Evolutionary conservation across 2,329 filamentous ascomycete genomes (phyloP).

Genomic region (Sphaerulina populicola): DNA sequence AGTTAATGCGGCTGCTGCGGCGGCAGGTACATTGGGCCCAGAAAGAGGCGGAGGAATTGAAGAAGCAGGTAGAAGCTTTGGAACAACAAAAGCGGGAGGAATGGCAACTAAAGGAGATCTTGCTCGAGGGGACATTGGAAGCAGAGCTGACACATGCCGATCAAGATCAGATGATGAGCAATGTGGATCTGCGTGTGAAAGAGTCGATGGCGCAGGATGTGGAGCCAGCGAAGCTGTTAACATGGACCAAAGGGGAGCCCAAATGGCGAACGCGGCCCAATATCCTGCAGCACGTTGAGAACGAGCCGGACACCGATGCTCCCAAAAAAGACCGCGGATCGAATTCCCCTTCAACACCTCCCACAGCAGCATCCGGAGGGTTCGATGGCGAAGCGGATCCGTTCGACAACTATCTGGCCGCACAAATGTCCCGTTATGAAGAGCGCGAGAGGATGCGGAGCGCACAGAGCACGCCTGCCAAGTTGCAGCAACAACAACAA

Average conservation of each 20-base stretch:
- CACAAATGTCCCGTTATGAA: slow-evolving; percentile 26
- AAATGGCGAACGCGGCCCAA: slow-evolving; percentile 17
- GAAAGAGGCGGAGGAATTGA: slow-evolving; percentile 56
- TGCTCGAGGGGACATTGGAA: slow-evolving; percentile 69
- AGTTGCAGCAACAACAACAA: slow-evolving; percentile 8
- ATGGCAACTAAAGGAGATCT: slow-evolving; percentile 71
- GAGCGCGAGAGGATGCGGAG: slow-evolving; percentile 23
- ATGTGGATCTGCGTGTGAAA: slow-evolving; percentile 29
- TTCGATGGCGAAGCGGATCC: slow-evolving; percentile 31
- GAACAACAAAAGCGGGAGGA: slow-evolving; percentile 61
- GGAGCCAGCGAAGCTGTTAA: slow-evolving; percentile 29
- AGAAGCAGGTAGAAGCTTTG: slow-evolving; percentile 56
- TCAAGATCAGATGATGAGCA: slow-evolving; percentile 31
- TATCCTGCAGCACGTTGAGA: slow-evolving; percentile 8
- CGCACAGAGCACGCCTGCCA: slow-evolving; percentile 23
- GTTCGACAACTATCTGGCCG: slow-evolving; percentile 30
- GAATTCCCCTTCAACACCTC: slow-evolving; percentile 24
- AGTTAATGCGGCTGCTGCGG: slow-evolving; percentile 54
- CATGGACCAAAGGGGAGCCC: slow-evolving; percentile 23
- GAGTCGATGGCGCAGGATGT: slow-evolving; percentile 35
- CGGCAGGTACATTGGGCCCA: slow-evolving; percentile 66
- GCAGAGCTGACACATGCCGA: slow-evolving; percentile 49
- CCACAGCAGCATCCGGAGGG: slow-evolving; percentile 26
- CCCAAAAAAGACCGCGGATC: slow-evolving; percentile 3
- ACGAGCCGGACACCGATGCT: slow-evolving; percentile 2